A percentile compares a stretch with the other conserved stretches of the same genome.
Evolutionary conservation across 305 asterid species (phyloP).

Genomic region (Petunia hybrid): DNA sequence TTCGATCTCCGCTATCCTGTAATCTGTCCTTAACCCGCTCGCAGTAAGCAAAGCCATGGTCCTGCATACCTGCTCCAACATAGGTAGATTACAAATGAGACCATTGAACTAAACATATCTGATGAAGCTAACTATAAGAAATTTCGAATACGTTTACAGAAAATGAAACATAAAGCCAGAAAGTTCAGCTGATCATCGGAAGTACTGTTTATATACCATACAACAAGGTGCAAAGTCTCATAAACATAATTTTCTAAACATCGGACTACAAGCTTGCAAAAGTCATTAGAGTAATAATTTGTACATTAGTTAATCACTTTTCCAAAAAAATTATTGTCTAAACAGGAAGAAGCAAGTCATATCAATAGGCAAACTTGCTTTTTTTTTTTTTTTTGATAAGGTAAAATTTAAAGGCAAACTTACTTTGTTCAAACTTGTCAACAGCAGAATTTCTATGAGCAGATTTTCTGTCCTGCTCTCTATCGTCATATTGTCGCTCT

Average conservation of each 20-base stretch:
- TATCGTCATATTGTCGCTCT: slow-evolving; percentile 62
- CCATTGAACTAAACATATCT: neutral
- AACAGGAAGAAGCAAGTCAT: slow-evolving; percentile 28
- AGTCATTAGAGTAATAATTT: neutral
- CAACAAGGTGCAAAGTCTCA: slow-evolving; percentile 22
- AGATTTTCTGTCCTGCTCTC: slow-evolving; percentile 55
- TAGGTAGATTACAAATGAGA: slow-evolving; percentile 6
- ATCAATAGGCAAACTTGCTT: slow-evolving; percentile 55
- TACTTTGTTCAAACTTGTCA: slow-evolving; percentile 70
- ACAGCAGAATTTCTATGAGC: slow-evolving; percentile 52
- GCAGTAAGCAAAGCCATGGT: slow-evolving; percentile 59
- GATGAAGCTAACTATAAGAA: slow-evolving; percentile 12
- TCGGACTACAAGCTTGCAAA: neutral
- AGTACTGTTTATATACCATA: slow-evolving; percentile 5
- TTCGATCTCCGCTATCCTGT: slow-evolving; percentile 60
- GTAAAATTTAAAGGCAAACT: no score
- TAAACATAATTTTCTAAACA: slow-evolving; percentile 11
- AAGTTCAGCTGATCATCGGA: neutral
- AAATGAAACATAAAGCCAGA: slow-evolving; percentile 17
- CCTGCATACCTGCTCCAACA: slow-evolving; percentile 67
- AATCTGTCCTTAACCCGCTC: slow-evolving; percentile 82
- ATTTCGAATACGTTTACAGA: neutral
- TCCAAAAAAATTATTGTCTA: neutral
- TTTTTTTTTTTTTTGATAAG: no score
- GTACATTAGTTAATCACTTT: slow-evolving; percentile 6